Evolutionary conservation across 495 filamentous ascomycete species (phyloP).

Genomic region (Penicillium bialowiezense): DNA sequence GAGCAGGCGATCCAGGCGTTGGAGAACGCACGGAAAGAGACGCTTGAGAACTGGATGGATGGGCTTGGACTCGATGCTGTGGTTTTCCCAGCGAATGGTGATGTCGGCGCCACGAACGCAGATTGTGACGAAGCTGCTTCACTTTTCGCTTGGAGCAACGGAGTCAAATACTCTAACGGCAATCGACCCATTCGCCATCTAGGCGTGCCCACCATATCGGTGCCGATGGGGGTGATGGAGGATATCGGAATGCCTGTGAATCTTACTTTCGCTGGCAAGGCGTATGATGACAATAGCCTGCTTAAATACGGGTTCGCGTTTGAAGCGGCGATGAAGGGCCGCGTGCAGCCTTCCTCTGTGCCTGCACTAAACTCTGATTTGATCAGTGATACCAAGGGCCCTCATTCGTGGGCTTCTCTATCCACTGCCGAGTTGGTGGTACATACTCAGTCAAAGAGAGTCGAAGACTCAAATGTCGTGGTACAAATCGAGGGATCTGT

Average conservation of each 20-base stretch:
- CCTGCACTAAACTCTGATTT: slow-evolving; percentile 28
- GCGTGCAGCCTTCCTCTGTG: slow-evolving; percentile 19
- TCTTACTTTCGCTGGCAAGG: slow-evolving; percentile 35
- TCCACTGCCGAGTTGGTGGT: slow-evolving; percentile 14
- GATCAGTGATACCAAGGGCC: not conserved
- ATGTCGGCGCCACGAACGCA: slow-evolving; percentile 29
- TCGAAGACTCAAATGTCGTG: slow-evolving; percentile 16
- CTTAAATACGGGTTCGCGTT: slow-evolving; percentile 33
- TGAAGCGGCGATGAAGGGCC: slow-evolving; percentile 25
- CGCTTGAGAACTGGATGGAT: slow-evolving; percentile 36
- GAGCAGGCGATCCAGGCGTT: slow-evolving; percentile 27
- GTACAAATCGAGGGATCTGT: slow-evolving; percentile 20
- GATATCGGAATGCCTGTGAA: slow-evolving; percentile 35
- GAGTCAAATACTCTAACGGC: slow-evolving; percentile 37
- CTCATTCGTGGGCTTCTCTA: not conserved
- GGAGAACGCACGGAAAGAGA: slow-evolving; percentile 29
- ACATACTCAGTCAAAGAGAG: slow-evolving; percentile 17
- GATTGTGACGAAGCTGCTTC: slow-evolving; percentile 27
- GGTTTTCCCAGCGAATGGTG: slow-evolving; percentile 34
- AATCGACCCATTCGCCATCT: slow-evolving; percentile 35
- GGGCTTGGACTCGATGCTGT: slow-evolving; percentile 28
- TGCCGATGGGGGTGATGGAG: slow-evolving; percentile 38
- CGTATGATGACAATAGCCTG: slow-evolving; percentile 29
- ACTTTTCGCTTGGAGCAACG: slow-evolving; percentile 31
- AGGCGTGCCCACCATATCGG: slow-evolving; percentile 33